Conservation (phyloP, 768 basidiomycete genomes). For the Leccinum obscurum region DNA sequence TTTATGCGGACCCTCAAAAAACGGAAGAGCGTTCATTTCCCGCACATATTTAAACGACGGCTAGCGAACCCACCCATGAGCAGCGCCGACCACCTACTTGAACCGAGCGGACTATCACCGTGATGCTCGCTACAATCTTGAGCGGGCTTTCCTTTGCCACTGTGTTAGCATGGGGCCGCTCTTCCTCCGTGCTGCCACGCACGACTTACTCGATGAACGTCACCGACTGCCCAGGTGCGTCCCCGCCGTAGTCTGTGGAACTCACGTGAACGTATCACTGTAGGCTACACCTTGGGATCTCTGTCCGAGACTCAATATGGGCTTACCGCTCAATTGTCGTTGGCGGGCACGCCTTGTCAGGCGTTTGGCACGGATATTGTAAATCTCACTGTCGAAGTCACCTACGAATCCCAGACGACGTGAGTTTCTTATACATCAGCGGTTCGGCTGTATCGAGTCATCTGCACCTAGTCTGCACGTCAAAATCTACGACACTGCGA, state of each 20-base stretch:
- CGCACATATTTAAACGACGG: neutral
- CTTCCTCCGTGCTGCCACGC: slow-evolving; percentile 13
- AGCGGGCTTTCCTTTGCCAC: slow-evolving; percentile 10
- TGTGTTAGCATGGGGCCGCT: slow-evolving; percentile 5
- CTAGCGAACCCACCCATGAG: neutral
- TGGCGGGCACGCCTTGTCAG: slow-evolving; percentile 60
- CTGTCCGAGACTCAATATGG: slow-evolving; percentile 48
- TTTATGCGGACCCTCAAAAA: neutral
- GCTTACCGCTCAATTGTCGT: slow-evolving; percentile 52
- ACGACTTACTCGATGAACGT: slow-evolving; percentile 30
- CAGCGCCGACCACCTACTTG: neutral
- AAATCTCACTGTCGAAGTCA: slow-evolving; percentile 61
- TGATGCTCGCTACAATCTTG: slow-evolving; percentile 7
- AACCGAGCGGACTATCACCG: neutral
- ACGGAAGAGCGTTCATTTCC: neutral
- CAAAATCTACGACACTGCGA: slow-evolving; percentile 60
- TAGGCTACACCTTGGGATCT: slow-evolving; percentile 55
- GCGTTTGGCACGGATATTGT: slow-evolving; percentile 62
- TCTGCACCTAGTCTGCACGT: slow-evolving; percentile 54
- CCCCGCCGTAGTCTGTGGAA: neutral
- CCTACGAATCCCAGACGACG: slow-evolving; percentile 60
- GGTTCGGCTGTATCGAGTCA: neutral
- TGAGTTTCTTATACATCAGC: slow-evolving; percentile 22
- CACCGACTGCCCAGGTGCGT: slow-evolving; percentile 34
- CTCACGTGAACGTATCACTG: neutral